Evolutionary conservation across 306 rosid genomes (phyloP).

Genomic region (Notholithocarpus densiflorus): DNA sequence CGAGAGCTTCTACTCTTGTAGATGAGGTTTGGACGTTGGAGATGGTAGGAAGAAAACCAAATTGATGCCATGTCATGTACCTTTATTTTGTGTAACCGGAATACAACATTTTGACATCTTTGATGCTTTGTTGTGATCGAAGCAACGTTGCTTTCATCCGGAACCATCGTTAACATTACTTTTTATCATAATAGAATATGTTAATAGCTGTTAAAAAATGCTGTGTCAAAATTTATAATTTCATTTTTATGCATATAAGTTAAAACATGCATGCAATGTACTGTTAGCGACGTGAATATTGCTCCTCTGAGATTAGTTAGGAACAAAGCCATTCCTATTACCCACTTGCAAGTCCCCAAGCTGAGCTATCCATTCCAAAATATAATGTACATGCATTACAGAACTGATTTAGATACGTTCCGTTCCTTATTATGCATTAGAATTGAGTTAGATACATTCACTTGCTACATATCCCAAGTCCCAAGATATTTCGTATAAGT

Average conservation of each 20-base stretch:
- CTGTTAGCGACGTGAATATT: constrained; percentile 27
- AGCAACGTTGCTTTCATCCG: too few relatives aligned
- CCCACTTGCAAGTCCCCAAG: background rate
- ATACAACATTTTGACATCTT: too few relatives aligned
- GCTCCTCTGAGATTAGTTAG: background rate
- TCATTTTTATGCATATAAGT: background rate
- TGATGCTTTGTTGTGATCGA: too few relatives aligned
- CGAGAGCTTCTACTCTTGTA: constrained; percentile 61
- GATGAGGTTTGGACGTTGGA: constrained; percentile 79
- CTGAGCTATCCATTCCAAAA: constrained; percentile 23
- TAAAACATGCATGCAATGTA: constrained; percentile 20
- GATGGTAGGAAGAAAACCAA: constrained; percentile 18
- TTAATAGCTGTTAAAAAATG: too few relatives aligned
- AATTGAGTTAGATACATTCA: background rate
- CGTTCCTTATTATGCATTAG: background rate
- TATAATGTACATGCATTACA: background rate
- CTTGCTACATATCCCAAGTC: background rate
- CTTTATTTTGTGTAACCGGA: background rate
- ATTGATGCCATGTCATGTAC: constrained; percentile 32
- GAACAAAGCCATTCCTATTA: background rate
- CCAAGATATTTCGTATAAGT: background rate
- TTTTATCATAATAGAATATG: too few relatives aligned
- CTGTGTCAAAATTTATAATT: background rate
- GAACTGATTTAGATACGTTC: constrained; percentile 3
- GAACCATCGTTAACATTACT: too few relatives aligned